Evolutionary conservation across 768 basidiomycete genomes (phyloP), one percentile per base, ranked within the genome.

Genomic region (Lactarius deliciosus): DNA sequence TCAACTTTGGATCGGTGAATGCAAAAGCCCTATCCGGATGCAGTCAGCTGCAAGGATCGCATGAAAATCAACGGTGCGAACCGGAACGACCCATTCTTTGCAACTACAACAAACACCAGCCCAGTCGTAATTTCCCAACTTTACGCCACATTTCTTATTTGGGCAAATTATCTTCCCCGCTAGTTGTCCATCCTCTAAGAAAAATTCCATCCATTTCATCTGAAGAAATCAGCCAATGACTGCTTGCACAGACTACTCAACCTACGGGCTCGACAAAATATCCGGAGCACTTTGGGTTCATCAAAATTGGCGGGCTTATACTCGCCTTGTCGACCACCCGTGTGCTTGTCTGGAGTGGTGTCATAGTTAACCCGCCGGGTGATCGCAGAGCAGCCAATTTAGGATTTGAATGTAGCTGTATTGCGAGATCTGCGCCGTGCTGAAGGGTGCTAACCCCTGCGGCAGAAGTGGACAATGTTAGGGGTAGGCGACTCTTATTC

Each of bases 91-190:
- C 95, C 95, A 98, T 73, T 88, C 86, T 72, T 89, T 91, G 74
- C 95, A 98, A 28, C 92, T 90, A 74, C 95, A 96, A 72, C 88
- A 85, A 34, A 92, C 87, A 0, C 96, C 96, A 5, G 95, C 94
- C 97, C 97, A 99, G 74, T 97, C 95, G 72, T 88, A 98, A 75
- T 92, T 97, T 2, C 97, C 97, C 20, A 99, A 81, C 79, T 99
- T 99, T 30, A 85, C 87, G 3, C 83, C 83, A 72, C 97, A 99
- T 73, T 92, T 94, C 72, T 87, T 83, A 76, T 96, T 96, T 4
- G 97, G 97, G 72, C 97, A 99, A 0, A 84, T 66, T 70, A 99
- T 91, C 81, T 95, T 97, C 20, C 97, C 97, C 0, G 88, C 84
- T 43, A 96, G 78, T 54, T 87, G 82, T 0, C 94, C 96, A n/a